Base-by-base conservation (phyloP, 2,329 filamentous ascomycete species). In the Blastomyces parvus region DNA sequence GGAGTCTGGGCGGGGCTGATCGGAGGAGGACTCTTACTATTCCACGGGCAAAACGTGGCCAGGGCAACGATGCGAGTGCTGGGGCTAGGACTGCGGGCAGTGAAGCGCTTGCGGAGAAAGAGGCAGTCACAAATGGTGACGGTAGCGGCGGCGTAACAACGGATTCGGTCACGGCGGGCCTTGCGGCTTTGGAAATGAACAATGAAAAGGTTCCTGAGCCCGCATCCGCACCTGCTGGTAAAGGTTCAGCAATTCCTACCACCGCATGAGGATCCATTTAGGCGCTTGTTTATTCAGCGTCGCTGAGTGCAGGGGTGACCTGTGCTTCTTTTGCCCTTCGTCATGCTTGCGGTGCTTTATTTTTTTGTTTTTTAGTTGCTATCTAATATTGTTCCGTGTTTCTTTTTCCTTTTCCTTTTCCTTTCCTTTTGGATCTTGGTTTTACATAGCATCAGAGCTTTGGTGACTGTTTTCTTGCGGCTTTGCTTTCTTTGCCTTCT, bases 111-210 rank as follows among this genome's bases (percentile, higher is more conserved):
- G 56, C 30, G 19, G 62, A 40, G 56, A 46, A 27, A 22, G 36
- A 57, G 33, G 17, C 22, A n/a, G 63, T 48, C 25, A 22, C 38
- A 50, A 30, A 42, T 40, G 48, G 46, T 17, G 56, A 53, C 22
- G 62, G 33, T 19, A 36, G 33, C 6, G 19, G 48, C 25, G 53
- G 53, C 9, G n/a, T 25, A 22, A 50, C 14, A 2, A 14, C 19
- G 36, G 33, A 57, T 40, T 13, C 53, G 9, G n/a, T 40, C 53
- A 57, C 60, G 14, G 40, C 48, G 19, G 27, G 50, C 11, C 69
- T 76, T 40, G 66, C 73, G 63, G 69, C 76, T 19, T 63, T 76
- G 36, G 74, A 74, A 13, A 71, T 71, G 30, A 72, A 72, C 56
- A 68, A 73, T 46, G 74, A 75, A 46, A 71, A 74, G 33, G 61